These are phyloP conservation scores for Pseudogymnoascus sp. DNA, from an alignment of 2,329 filamentous ascomycete genomes.

Conservation along the genomic window DNA sequence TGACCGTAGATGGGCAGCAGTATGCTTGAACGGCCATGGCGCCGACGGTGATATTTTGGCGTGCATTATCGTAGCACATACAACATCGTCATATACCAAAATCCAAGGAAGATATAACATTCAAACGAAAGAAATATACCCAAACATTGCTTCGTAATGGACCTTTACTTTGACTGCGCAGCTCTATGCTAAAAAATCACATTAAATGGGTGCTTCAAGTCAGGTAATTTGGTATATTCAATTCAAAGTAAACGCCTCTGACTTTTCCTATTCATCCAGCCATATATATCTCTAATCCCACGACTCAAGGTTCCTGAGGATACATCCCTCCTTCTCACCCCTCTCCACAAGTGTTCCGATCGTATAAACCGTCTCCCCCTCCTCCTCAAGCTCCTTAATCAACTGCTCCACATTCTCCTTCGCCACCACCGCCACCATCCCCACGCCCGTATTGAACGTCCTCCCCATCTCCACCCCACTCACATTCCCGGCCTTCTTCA, in stretches of 20 bases:
- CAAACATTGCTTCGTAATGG: no score
- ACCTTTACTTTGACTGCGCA: neutral
- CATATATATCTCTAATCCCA: constrained; percentile 21
- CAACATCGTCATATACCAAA: neutral
- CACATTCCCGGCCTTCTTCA: constrained; percentile 65
- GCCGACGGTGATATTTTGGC: neutral
- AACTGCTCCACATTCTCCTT: constrained; percentile 54
- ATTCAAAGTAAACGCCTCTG: constrained; percentile 5
- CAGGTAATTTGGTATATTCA: constrained; percentile 3
- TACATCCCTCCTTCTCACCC: constrained; percentile 47
- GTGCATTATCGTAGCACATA: neutral
- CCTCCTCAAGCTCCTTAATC: constrained; percentile 47
- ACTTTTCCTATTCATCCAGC: neutral
- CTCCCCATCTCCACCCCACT: constrained; percentile 72
- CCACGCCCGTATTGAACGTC: constrained; percentile 90
- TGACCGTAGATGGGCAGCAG: constrained; percentile 27
- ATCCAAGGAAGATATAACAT: neutral
- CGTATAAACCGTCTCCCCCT: constrained; percentile 67
- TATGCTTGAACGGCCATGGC: neutral
- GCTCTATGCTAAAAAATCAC: neutral
- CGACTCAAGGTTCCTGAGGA: constrained; percentile 46
- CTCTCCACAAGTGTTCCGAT: constrained; percentile 64
- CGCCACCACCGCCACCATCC: constrained; percentile 83
- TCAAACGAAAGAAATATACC: neutral
- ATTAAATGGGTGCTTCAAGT: neutral